phyloP scores from a whole-genome alignment of 2,329 filamentous ascomycete genomes.

The Blastomyces percursus region DNA sequence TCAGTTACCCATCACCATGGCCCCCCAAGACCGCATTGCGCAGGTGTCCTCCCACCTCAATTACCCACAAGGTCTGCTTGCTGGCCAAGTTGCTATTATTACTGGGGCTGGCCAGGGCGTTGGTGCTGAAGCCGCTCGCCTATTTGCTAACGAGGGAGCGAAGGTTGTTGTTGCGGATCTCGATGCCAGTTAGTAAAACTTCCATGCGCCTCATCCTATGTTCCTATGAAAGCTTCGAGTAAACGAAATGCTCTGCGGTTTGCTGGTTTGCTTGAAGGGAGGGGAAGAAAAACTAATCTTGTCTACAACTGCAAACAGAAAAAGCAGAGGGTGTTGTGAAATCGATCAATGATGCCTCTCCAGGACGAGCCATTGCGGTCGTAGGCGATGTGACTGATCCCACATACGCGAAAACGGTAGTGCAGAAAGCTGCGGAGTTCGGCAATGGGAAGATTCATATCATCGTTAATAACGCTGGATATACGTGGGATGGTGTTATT shows the following conservation, averaged over 20 bases:
- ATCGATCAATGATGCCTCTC: slow-evolving; percentile 53
- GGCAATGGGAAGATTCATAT: slow-evolving; percentile 81
- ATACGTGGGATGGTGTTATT: slow-evolving; percentile 86
- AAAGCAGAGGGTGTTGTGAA: slow-evolving; percentile 60
- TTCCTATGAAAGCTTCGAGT: background rate
- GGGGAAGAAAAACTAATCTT: slow-evolving; percentile 4
- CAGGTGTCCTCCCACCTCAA: slow-evolving; percentile 72
- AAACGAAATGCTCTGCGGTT: background rate
- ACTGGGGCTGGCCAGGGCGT: slow-evolving; percentile 82
- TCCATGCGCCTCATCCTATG: background rate
- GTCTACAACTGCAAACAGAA: slow-evolving; percentile 34
- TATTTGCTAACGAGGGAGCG: slow-evolving; percentile 81
- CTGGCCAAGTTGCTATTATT: slow-evolving; percentile 74
- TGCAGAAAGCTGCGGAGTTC: slow-evolving; percentile 65
- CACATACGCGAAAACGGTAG: slow-evolving; percentile 59
- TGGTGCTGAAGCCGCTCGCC: slow-evolving; percentile 67
- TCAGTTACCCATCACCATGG: slow-evolving; percentile 19
- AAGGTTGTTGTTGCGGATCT: slow-evolving; percentile 78
- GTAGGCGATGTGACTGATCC: slow-evolving; percentile 65
- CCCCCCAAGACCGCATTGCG: slow-evolving; percentile 47
- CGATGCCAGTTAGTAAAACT: slow-evolving; percentile 48
- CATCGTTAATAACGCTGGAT: slow-evolving; percentile 84
- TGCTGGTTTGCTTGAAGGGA: background rate
- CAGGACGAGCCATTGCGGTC: slow-evolving; percentile 58
- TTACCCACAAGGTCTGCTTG: slow-evolving; percentile 67